Conservation (phyloP, 495 filamentous ascomycete genomes). For the Penicillium samsonianum region DNA sequence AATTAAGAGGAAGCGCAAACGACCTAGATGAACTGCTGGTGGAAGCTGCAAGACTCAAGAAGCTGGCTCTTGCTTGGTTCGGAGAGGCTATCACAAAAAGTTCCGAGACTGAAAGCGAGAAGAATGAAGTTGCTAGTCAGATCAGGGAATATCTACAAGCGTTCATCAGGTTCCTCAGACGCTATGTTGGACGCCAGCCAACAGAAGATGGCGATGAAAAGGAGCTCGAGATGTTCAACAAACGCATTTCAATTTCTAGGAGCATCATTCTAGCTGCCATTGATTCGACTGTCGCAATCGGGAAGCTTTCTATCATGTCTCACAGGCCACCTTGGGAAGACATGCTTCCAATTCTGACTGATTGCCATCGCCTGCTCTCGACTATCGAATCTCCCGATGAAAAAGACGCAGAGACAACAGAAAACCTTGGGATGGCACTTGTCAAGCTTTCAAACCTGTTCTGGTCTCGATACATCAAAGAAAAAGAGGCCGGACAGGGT, state of each 20-base stretch:
- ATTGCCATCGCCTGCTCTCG: constrained; percentile 41
- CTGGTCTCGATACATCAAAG: constrained; percentile 62
- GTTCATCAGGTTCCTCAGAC: constrained; percentile 47
- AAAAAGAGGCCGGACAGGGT: constrained; percentile 43
- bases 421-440: constrained; percentile 32
- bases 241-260: constrained; percentile 33
- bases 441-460: constrained; percentile 75
- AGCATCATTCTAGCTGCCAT: constrained; percentile 45
- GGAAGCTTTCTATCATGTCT: constrained; percentile 43
- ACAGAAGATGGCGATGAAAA: constrained; percentile 33
- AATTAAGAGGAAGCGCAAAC: constrained; percentile 59
- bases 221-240: constrained; percentile 34
- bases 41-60: constrained; percentile 64
- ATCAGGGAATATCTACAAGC: constrained; percentile 43
- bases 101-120: constrained; percentile 17
- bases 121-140: constrained; percentile 24
- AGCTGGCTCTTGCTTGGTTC: constrained; percentile 57
- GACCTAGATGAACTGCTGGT: constrained; percentile 72
- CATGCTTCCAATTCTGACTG: constrained; percentile 38
- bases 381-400: constrained; percentile 38
- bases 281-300: constrained; percentile 45
- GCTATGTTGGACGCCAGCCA: constrained; percentile 45
- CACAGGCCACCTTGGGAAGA: constrained; percentile 44
- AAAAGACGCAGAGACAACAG: constrained; percentile 21
- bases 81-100: constrained; percentile 39